These are phyloP conservation scores for Hypoxylon sp. DNA, from an alignment of 2,329 filamentous ascomycete genomes.

Conservation along the genomic window DNA sequence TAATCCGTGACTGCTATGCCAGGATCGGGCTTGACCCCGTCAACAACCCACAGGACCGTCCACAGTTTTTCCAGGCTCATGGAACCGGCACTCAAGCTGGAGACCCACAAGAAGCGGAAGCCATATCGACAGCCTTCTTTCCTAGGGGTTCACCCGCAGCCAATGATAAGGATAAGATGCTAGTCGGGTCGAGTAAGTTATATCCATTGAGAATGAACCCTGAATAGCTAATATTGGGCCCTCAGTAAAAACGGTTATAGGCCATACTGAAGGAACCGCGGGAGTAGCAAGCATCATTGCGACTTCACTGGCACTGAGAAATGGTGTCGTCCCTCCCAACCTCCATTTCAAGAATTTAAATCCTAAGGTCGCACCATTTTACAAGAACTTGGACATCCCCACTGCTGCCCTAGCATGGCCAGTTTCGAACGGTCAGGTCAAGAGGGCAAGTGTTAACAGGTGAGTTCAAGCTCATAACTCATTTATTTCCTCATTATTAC, in stretches of 20 bases:
- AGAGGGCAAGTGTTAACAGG: conserved; percentile 45
- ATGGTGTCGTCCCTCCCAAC: conserved; percentile 29
- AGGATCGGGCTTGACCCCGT: conserved; percentile 37
- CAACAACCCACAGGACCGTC: conserved; percentile 7
- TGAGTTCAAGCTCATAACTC: not conserved
- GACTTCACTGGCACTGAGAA: conserved; percentile 21
- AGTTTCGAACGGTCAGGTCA: not conserved
- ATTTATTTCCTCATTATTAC: not conserved
- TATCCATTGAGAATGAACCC: not conserved
- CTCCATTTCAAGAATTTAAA: conserved; percentile 18
- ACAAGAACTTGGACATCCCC: conserved; percentile 16
- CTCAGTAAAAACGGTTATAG: conserved; percentile 19
- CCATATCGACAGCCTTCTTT: conserved; percentile 41
- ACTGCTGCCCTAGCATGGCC: conserved; percentile 17
- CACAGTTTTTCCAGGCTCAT: conserved; percentile 49
- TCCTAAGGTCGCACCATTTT: conserved; percentile 17
- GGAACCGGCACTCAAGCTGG: conserved; percentile 48
- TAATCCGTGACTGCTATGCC: conserved; percentile 44
- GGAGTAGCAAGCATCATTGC: conserved; percentile 28
- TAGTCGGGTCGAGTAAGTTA: conserved; percentile 30
- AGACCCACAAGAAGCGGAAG: conserved; percentile 47
- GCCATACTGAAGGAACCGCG: conserved; percentile 33
- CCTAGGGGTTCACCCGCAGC: not conserved
- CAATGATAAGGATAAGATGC: not conserved
- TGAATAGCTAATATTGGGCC: not conserved